Base-by-base conservation (phyloP, 2,329 filamentous ascomycete species). In the Pestalotiopsis sp. region DNA sequence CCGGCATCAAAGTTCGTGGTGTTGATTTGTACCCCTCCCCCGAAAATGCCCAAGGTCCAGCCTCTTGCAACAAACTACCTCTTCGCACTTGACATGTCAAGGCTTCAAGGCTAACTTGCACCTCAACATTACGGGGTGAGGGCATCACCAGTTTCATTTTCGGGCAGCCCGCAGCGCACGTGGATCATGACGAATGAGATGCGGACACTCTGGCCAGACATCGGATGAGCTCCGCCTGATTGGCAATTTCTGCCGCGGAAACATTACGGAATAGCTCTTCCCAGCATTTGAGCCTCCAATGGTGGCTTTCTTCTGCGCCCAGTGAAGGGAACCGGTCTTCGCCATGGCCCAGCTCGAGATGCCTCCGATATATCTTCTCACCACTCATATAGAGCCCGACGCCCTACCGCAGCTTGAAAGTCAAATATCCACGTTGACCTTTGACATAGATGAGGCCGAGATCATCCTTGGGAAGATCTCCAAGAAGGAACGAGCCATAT, bases 401-500 rank as follows among this genome's bases (percentile, higher is more conserved):
- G 87, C 92, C 71, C 82, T 93, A 11, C 87, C 90, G 64, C 79
- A 85, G 39, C 77, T 93, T 14, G 91, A 94, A 76, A 86, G 90
- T 31, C 85, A 85, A 25, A 87, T 97, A 11, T 83, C 86, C 3
- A 86, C 85, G 0, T 77, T 96, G 66, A 95, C 93, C 0, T 91
- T 91, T 69, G 88, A 95, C 77, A 83, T 92, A 65, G 83, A 84
- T 14, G 92, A 95, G 78, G 94, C 94, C 0, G 84, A 87, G 4
- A 79, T 98, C 3, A 84, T 97, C 2, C 78, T 98, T 38, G 94
- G 92, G 2, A 93, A 90, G 72, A 86, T 97, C 41, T 85, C 85
- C 0, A 91, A 88, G 67, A 90, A 88, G 71, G 87, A 89, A 74
- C 87, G 95, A 20, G 93, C 93, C 0, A 84, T 88, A 61, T 90